These are phyloP conservation scores for Neohortaea acidophila DNA, from an alignment of 495 filamentous ascomycete genomes.

Conservation along the genomic window DNA sequence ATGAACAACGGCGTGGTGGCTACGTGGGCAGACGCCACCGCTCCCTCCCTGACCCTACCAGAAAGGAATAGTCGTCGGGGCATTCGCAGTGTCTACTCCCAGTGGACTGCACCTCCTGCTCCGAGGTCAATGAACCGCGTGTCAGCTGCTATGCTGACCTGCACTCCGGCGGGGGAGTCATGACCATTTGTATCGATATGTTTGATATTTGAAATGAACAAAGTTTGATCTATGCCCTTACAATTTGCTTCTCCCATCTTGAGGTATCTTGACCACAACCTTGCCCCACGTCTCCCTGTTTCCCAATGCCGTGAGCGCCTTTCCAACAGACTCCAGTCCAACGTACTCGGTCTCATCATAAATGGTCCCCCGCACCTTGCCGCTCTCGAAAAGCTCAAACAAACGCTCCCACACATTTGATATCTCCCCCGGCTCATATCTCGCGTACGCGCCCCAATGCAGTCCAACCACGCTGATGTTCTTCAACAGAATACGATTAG, in stretches of 20 bases:
- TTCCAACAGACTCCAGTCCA: slow-evolving; percentile 63
- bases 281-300: slow-evolving; percentile 85
- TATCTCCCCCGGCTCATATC: slow-evolving; percentile 55
- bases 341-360: slow-evolving; percentile 70
- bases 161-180: too few relatives aligned
- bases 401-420: slow-evolving; percentile 67
- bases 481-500: slow-evolving; percentile 86
- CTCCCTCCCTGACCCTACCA: too few relatives aligned
- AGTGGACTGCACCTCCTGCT: too few relatives aligned
- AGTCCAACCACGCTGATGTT: slow-evolving; percentile 82
- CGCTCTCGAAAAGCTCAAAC: slow-evolving; percentile 55
- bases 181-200: too few relatives aligned
- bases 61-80: too few relatives aligned
- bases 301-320: slow-evolving; percentile 62
- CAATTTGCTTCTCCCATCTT: slow-evolving; percentile 35
- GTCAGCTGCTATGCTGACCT: too few relatives aligned
- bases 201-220: too few relatives aligned
- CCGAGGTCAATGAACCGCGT: too few relatives aligned
- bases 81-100: too few relatives aligned
- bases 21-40: too few relatives aligned
- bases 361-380: slow-evolving; percentile 67
- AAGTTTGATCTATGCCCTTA: too few relatives aligned
- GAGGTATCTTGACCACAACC: slow-evolving; percentile 80
- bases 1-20: too few relatives aligned
- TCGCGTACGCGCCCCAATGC: slow-evolving; percentile 79